These are phyloP conservation scores for Houttuynia cordata DNA, from an alignment of 164 flowering plant species.

Conservation along the genomic window DNA sequence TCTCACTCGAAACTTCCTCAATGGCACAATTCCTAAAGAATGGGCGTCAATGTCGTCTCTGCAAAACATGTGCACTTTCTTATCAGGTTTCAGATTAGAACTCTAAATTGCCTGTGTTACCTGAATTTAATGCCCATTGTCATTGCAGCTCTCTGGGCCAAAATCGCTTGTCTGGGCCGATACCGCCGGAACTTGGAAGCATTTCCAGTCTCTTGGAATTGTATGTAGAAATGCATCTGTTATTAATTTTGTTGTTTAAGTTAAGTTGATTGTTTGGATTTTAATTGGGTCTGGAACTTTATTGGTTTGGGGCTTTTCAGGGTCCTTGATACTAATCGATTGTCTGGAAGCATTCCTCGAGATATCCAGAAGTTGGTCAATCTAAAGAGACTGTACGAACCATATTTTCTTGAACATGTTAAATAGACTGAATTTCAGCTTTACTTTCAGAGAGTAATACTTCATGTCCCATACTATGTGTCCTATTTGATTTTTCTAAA, in stretches of 20 bases:
- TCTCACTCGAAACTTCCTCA: constrained; percentile 53
- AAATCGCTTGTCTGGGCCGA: constrained; percentile 15
- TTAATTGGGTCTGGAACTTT: neutral
- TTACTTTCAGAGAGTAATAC: no score
- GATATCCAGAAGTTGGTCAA: constrained; percentile 20
- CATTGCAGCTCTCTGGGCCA: constrained; percentile 42
- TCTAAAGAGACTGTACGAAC: constrained; percentile 17
- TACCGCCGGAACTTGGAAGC: constrained; percentile 14
- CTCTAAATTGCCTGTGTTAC: neutral
- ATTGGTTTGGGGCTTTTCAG: constrained; percentile 6
- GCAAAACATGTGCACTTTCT: neutral
- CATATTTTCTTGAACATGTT: neutral
- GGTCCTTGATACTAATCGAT: constrained; percentile 19
- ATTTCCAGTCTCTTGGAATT: constrained; percentile 31
- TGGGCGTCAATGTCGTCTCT: constrained; percentile 43
- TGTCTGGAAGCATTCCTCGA: constrained; percentile 22
- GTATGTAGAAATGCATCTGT: constrained; percentile 13
- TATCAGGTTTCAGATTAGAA: neutral
- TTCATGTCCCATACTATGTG: no score
- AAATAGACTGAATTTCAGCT: no score
- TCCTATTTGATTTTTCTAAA: no score
- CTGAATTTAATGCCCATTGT: neutral
- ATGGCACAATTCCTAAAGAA: constrained; percentile 50
- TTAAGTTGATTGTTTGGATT: no score
- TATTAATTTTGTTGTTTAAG: neutral